Base-by-base conservation (phyloP, 768 basidiomycete species). In the Termitomyces bulborhizus region DNA sequence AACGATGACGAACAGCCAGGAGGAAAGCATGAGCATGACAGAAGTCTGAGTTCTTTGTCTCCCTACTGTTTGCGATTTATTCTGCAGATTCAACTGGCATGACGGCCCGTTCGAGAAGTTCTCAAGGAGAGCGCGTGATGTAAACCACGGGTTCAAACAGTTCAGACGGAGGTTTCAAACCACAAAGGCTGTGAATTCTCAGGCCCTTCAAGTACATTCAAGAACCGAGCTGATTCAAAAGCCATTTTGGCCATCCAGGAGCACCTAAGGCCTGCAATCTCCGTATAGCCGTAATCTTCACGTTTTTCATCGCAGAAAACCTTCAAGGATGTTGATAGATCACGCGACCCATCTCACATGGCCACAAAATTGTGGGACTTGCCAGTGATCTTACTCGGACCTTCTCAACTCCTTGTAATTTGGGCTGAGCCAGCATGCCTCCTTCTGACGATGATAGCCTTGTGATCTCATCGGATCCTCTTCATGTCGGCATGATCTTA, bases 401-500 rank as follows among this genome's bases (percentile, higher is more conserved):
- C 13, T 44, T 4, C 9, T 46, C 29, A 4, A 29, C 12, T 42
- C 18, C 41, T 18, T 32, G 26, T 44, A 27, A 15, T 3, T 1
- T 39, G 8, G 26, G 0, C 39, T 9, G 3, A 7, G 8, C 8
- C 8, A 34, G 12, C 16, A 69, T 69, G 68, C 46, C 69, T 44
- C 57, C 60, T 11, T 43, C 50, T 13, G 63, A 70, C 12, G 55
- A 70, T 8, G 84, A 86, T 60, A 66, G 69, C 9, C 76, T 88
- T 16, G 80, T 88, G 4, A 69, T 69, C 31, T 88, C 86, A 15
- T 65, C 69, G 3, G 83, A 87, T 68, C 84, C 84, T 24, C 71
- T 78, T 26, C 85, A 88, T 66, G 86, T 86, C 60, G 60, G 79
- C 65, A 51, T 46, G 15, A 45, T 27, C 11, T 52, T 29, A 32